Evolutionary conservation across 805 yeast genomes (phyloP).

Genomic region (Tetrapisispora pingtungensis): DNA sequence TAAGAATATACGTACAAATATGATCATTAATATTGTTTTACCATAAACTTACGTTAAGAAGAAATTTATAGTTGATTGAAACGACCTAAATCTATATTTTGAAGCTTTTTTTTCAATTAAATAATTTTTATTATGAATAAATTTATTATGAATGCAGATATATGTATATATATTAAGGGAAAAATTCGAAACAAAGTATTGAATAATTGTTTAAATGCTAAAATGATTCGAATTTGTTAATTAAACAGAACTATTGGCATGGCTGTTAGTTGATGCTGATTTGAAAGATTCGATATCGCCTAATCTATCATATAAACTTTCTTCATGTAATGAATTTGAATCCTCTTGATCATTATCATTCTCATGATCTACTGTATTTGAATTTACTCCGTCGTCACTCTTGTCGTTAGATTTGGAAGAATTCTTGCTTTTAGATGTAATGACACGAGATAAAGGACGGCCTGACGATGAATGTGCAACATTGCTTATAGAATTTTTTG

Average conservation of each 20-base stretch:
- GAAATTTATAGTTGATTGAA: too few relatives aligned
- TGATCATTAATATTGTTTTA: too few relatives aligned
- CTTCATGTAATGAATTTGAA: not conserved
- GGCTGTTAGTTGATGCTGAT: not conserved
- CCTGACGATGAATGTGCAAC: not conserved
- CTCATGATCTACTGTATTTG: too few relatives aligned
- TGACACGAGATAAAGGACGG: not conserved
- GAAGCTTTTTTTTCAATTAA: too few relatives aligned
- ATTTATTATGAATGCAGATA: not conserved
- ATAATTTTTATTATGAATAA: too few relatives aligned
- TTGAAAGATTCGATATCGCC: not conserved
- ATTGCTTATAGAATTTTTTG: not conserved
- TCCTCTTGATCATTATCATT: not conserved
- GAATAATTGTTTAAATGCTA: not conserved
- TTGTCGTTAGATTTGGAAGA: not conserved
- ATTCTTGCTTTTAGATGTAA: not conserved
- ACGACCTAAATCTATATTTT: too few relatives aligned
- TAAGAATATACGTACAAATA: too few relatives aligned
- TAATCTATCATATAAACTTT: not conserved
- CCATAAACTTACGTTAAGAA: too few relatives aligned
- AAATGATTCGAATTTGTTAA: not conserved
- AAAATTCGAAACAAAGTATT: too few relatives aligned
- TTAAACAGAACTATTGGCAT: not conserved
- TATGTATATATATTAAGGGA: not conserved
- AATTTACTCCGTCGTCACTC: not conserved